phyloP scores from a whole-genome alignment of 305 asterid species.

The Fraxinus albicans region DNA sequence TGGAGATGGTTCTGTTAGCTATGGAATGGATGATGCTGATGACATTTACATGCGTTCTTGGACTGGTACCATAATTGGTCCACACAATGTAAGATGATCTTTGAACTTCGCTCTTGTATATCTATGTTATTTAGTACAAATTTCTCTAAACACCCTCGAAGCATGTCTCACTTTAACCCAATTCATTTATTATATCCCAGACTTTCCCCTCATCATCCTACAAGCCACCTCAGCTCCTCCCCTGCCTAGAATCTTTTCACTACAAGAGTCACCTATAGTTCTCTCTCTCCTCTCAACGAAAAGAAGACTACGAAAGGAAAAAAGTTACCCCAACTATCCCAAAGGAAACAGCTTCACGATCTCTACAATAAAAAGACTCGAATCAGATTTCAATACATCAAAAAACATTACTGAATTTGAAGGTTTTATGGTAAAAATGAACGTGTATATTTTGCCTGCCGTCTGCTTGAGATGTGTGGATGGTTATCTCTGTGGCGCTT shows the following conservation, averaged over 20 bases:
- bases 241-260: neutral
- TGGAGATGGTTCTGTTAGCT: slow-evolving; percentile 58
- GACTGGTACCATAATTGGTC: slow-evolving; percentile 52
- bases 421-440: neutral
- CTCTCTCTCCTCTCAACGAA: neutral
- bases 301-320: neutral
- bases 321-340: neutral
- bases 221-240: neutral
- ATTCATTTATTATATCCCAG: neutral
- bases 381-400: neutral
- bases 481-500: neutral
- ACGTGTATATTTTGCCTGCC: neutral
- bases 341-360: neutral
- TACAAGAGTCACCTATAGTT: neutral
- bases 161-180: neutral
- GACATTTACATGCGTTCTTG: slow-evolving; percentile 50
- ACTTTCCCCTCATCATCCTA: neutral
- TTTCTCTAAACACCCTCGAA: neutral
- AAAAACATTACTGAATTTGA: neutral
- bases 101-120: neutral
- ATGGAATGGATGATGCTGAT: slow-evolving; percentile 55
- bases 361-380: neutral
- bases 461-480: neutral
- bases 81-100: slow-evolving; percentile 31
- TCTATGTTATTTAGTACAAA: neutral